Conservation (phyloP, 768 basidiomycete species). For the Pleurotus salmoneostramineus region DNA sequence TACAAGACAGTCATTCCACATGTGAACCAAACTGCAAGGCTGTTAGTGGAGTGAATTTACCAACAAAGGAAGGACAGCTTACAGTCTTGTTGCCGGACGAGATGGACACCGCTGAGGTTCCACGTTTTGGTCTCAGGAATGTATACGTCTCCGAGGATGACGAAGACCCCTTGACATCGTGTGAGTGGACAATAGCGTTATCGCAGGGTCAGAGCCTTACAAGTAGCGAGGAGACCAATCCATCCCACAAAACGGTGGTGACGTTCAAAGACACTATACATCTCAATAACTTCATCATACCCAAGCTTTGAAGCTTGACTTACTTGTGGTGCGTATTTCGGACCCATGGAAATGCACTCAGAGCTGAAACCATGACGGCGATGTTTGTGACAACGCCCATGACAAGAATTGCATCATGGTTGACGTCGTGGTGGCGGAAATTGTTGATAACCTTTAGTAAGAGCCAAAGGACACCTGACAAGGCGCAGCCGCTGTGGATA, state of each 20-base stretch:
- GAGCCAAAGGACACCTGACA: conserved; percentile 70
- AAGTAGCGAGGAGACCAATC: conserved; percentile 52
- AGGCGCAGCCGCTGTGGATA: conserved; percentile 73
- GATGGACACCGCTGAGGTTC: conserved; percentile 47
- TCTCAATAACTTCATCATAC: not conserved
- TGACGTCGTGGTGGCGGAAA: conserved; percentile 43
- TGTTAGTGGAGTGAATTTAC: not conserved
- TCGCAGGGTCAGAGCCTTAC: conserved; percentile 18
- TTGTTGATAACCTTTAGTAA: conserved; percentile 57
- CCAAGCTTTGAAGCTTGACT: conserved; percentile 15
- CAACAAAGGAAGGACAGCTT: not conserved
- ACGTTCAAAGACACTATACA: conserved; percentile 68
- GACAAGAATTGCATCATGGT: conserved; percentile 53
- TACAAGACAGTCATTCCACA: conserved; percentile 73
- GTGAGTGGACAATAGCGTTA: not conserved
- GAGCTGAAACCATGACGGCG: conserved; percentile 51
- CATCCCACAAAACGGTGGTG: conserved; percentile 80
- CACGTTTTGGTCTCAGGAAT: conserved; percentile 51
- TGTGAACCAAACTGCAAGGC: conserved; percentile 61
- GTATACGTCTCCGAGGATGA: conserved; percentile 64
- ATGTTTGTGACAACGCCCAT: conserved; percentile 60
- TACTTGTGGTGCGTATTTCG: conserved; percentile 81
- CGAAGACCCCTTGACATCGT: conserved; percentile 51
- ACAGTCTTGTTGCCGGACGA: conserved; percentile 65
- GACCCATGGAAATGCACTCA: conserved; percentile 75